Percentiles rank a stretch among this genome's conserved stretches.
Evolutionary conservation across 2,329 filamentous ascomycete genomes (phyloP).

Genomic region (Hypoxylon sp.): DNA sequence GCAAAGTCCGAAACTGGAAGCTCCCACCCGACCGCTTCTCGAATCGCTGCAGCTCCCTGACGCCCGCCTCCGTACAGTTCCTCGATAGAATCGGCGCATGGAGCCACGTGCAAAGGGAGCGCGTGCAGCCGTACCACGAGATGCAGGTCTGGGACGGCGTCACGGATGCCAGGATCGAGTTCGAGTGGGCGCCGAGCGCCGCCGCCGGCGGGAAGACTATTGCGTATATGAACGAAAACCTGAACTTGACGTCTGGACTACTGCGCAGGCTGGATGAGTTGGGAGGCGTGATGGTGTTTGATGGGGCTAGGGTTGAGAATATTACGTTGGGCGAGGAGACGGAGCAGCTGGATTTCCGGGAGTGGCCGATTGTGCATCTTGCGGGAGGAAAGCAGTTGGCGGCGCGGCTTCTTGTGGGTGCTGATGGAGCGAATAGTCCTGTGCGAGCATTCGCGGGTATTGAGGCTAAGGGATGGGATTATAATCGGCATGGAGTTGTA

Average conservation of each 20-base stretch:
- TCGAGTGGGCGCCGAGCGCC: conserved; percentile 75
- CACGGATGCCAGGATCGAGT: conserved; percentile 87
- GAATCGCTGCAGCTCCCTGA: conserved; percentile 96
- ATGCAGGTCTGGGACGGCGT: conserved; percentile 99
- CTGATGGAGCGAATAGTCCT: conserved; percentile 94
- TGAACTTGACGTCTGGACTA: conserved; percentile 86
- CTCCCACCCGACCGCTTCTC: conserved; percentile 81
- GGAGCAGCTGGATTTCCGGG: conserved; percentile 80
- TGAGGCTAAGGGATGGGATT: conserved; percentile 91
- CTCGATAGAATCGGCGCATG: conserved; percentile 88
- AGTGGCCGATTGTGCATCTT: conserved; percentile 89
- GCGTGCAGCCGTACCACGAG: conserved; percentile 89
- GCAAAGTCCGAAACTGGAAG: conserved; percentile 75
- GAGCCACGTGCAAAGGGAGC: conserved; percentile 78
- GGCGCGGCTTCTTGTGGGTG: conserved; percentile 89
- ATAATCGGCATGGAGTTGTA: conserved; percentile 89
- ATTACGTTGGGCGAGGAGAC: conserved; percentile 81
- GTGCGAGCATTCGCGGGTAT: conserved; percentile 93
- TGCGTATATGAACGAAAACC: conserved; percentile 97
- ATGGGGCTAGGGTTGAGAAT: conserved; percentile 82
- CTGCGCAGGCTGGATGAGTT: conserved; percentile 79
- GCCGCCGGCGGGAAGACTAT: conserved; percentile 74
- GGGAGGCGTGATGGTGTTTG: conserved; percentile 78
- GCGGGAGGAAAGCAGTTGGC: conserved; percentile 77
- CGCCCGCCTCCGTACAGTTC: conserved; percentile 87